Evolutionary conservation across 768 basidiomycete genomes (phyloP).

Genomic region (Coprinopsis cinerea): DNA sequence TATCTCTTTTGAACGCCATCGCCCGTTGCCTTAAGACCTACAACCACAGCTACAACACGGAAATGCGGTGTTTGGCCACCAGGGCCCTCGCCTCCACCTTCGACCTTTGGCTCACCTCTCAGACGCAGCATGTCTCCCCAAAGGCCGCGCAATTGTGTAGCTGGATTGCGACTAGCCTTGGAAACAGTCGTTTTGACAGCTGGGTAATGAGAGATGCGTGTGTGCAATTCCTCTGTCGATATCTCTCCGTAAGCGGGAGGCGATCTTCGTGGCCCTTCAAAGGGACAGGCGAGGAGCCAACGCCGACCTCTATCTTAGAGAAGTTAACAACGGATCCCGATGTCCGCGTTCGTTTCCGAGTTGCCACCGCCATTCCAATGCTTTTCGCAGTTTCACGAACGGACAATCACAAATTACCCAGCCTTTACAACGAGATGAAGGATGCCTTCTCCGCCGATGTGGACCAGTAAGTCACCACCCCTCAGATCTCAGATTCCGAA

Average conservation of each 20-base stretch:
- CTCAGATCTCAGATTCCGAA: background rate
- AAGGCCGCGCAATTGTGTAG: constrained; percentile 81
- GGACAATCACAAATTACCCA: constrained; percentile 23
- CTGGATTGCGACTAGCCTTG: background rate
- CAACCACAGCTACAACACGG: constrained; percentile 46
- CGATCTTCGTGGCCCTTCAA: constrained; percentile 40
- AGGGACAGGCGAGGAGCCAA: background rate
- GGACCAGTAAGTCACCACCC: constrained; percentile 39
- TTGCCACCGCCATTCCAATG: constrained; percentile 51
- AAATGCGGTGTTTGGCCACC: constrained; percentile 48
- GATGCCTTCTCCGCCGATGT: constrained; percentile 37
- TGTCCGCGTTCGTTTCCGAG: constrained; percentile 78
- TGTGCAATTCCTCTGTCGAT: constrained; percentile 59
- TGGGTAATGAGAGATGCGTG: constrained; percentile 49
- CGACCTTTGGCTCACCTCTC: constrained; percentile 43
- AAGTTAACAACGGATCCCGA: constrained; percentile 51
- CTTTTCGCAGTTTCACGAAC: constrained; percentile 48
- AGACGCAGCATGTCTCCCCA: constrained; percentile 60
- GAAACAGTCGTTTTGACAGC: constrained; percentile 15
- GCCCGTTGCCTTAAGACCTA: constrained; percentile 49
- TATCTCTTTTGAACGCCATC: constrained; percentile 50
- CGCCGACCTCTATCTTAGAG: constrained; percentile 25
- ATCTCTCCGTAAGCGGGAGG: constrained; percentile 46
- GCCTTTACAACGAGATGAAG: constrained; percentile 45
- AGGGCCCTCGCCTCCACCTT: constrained; percentile 61